These are phyloP conservation scores for Knufia petricola DNA, from an alignment of 2,329 filamentous ascomycete genomes.

Conservation along the genomic window DNA sequence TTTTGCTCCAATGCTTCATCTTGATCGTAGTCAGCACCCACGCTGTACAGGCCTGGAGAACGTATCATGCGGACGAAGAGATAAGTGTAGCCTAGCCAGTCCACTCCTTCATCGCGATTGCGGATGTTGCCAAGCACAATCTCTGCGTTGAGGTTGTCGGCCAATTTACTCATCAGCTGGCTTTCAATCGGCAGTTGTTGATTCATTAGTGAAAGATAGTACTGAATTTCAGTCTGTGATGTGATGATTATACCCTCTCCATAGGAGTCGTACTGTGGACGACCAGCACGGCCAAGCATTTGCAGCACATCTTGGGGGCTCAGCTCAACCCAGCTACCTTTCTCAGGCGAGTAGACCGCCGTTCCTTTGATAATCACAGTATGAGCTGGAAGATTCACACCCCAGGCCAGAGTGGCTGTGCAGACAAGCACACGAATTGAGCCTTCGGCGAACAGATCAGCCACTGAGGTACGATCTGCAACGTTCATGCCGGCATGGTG, in stretches of 20 bases:
- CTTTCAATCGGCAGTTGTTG: slow-evolving; percentile 96
- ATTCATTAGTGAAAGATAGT: slow-evolving; percentile 92
- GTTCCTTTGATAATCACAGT: slow-evolving; percentile 99
- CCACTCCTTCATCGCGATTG: slow-evolving; percentile 88
- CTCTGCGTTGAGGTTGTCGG: slow-evolving; percentile 94
- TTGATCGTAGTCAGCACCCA: slow-evolving; percentile 89
- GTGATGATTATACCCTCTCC: slow-evolving; percentile 99
- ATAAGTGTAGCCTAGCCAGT: slow-evolving; percentile 98
- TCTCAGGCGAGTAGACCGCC: slow-evolving; percentile 94
- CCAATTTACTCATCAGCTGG: slow-evolving; percentile 84
- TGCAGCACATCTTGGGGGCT: slow-evolving; percentile 96
- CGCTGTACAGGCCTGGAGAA: slow-evolving; percentile 88
- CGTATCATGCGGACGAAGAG: slow-evolving; percentile 96
- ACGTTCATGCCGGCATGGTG: slow-evolving; percentile 97
- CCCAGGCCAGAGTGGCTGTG: slow-evolving; percentile 97
- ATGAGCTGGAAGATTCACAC: slow-evolving; percentile 94
- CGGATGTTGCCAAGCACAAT: slow-evolving; percentile 89
- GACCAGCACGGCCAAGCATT: slow-evolving; percentile 94
- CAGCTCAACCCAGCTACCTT: slow-evolving; percentile 95
- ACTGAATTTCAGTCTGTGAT: slow-evolving; percentile 86
- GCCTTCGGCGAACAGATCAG: slow-evolving; percentile 86
- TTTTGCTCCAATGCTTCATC: slow-evolving; percentile 90
- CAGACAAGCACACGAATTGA: slow-evolving; percentile 92
- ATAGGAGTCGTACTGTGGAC: slow-evolving; percentile 94
- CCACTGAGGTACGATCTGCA: slow-evolving; percentile 87